Conservation (phyloP, 139 green algal species). For the Micractinium conductrix region DNA sequence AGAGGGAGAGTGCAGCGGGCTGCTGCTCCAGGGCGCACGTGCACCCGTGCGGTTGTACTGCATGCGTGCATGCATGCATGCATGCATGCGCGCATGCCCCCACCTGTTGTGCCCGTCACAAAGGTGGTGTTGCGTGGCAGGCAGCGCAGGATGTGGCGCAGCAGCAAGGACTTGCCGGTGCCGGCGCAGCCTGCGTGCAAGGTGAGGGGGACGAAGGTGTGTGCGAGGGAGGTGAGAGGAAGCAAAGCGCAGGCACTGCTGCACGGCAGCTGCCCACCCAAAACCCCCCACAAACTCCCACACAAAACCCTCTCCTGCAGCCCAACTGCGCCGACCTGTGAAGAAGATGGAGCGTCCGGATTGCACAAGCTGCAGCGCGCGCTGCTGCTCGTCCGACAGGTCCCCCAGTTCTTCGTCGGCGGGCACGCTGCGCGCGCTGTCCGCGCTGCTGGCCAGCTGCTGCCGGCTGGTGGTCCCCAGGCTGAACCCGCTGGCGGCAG, state of each 20-base stretch:
- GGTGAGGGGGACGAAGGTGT: not conserved
- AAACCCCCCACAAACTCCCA: no score
- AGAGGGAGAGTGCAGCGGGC: no score
- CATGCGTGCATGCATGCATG: no score
- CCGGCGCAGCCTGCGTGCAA: constrained; percentile 54
- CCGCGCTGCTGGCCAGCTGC: constrained; percentile 8
- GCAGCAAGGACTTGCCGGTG: constrained; percentile 74
- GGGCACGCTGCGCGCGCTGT: not conserved
- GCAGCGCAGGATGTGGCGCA: constrained; percentile 55
- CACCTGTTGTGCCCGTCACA: constrained; percentile 51
- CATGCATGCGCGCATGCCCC: no score
- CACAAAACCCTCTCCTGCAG: no score
- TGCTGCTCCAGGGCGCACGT: no score
- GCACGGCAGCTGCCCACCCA: no score
- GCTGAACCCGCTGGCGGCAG: not conserved
- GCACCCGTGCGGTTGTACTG: no score
- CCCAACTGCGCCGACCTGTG: constrained; percentile 43
- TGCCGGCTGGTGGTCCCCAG: not conserved
- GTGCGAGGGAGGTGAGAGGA: not conserved
- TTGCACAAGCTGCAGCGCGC: constrained; percentile 48
- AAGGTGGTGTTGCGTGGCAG: constrained; percentile 48
- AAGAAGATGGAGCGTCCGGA: constrained; percentile 63
- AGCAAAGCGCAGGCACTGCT: no score
- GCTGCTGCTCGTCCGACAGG: constrained; percentile 54
- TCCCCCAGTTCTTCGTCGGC: constrained; percentile 39